Conservation (phyloP, 129 eudicot genomes). For the Cynara cardunculus region DNA sequence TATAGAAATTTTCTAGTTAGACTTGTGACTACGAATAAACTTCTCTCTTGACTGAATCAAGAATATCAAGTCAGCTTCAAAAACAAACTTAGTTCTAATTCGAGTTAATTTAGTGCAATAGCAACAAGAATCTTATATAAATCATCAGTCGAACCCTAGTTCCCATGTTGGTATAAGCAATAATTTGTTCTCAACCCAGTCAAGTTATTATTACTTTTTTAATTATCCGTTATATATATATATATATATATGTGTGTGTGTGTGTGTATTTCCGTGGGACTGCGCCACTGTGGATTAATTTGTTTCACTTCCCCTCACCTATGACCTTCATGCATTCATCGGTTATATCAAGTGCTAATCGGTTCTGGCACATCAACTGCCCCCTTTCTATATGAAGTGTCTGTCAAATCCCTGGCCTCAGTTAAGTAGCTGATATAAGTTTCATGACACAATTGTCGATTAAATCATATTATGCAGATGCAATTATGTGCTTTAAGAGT, state of each 20-base stretch:
- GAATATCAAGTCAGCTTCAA: conserved; percentile 1
- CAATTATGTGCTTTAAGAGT: not conserved
- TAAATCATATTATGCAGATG: not conserved
- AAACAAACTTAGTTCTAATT: not conserved
- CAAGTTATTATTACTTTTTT: not conserved
- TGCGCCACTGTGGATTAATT: not conserved
- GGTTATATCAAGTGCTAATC: not conserved
- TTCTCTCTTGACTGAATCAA: not conserved
- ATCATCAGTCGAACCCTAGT: not conserved
- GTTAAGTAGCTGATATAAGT: not conserved
- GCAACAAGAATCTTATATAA: conserved; percentile 12
- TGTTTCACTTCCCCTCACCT: not conserved
- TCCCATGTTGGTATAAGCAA: conserved; percentile 11
- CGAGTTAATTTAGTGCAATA: not conserved
- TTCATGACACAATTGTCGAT: not conserved
- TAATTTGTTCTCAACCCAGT: not conserved
- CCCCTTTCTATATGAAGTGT: not conserved
- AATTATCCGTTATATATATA: not conserved
- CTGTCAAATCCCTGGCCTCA: not conserved
- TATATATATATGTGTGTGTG: not conserved
- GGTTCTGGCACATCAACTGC: not conserved
- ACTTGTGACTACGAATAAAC: not conserved
- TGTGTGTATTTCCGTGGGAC: not conserved
- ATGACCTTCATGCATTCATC: not conserved
- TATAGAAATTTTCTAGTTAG: conserved; percentile 6